Conservation (phyloP, 306 rosid species). For the Dalbergia oliveri region DNA sequence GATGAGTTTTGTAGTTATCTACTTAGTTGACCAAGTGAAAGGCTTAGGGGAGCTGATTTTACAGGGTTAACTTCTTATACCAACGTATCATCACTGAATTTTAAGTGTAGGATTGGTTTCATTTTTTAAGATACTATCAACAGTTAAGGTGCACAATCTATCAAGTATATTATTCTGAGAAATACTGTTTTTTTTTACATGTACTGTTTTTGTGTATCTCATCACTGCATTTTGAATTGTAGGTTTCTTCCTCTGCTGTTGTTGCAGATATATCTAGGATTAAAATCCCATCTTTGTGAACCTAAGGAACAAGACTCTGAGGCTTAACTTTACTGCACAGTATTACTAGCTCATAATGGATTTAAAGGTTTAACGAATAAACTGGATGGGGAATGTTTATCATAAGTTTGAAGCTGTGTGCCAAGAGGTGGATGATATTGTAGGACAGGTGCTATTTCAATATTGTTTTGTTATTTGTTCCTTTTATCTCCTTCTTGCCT, state of each 20-base stretch:
- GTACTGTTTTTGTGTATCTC: background rate
- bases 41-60: background rate
- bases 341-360: conserved; percentile 59
- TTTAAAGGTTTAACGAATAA: conserved; percentile 57
- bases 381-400: conserved; percentile 80
- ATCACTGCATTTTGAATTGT: background rate
- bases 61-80: conserved; percentile 14
- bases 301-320: conserved; percentile 31
- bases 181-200: conserved; percentile 32
- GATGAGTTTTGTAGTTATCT: background rate
- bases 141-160: conserved; percentile 21
- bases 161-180: background rate
- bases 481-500: background rate
- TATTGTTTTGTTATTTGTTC: conserved; percentile 32
- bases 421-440: conserved; percentile 80
- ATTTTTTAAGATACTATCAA: background rate
- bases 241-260: conserved; percentile 25
- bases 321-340: conserved; percentile 23
- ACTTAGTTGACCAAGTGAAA: background rate
- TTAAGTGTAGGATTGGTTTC: conserved; percentile 22
- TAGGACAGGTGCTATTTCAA: conserved; percentile 64
- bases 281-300: conserved; percentile 2
- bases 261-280: conserved; percentile 37
- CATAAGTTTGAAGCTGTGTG: conserved; percentile 87
- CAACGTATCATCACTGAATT: conserved; percentile 4